phyloP scores from a whole-genome alignment of 2,329 filamentous ascomycete genomes.

The Epichloe uncinata region DNA sequence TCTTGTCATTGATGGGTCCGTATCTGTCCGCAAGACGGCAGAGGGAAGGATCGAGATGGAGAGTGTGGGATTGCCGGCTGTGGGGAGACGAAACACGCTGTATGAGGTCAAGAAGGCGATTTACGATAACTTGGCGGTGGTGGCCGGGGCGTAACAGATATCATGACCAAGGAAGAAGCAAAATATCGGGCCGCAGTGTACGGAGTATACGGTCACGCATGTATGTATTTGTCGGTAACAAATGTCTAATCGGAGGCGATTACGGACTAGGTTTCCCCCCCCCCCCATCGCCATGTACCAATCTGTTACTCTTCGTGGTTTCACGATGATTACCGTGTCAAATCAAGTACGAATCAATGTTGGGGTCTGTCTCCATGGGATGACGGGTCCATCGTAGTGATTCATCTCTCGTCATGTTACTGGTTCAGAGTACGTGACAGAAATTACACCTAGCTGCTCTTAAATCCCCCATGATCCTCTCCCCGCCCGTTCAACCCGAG shows the following conservation, averaged over 20 bases:
- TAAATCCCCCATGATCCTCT: background rate
- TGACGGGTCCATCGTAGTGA: too few species aligned
- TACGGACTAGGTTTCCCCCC: too few species aligned
- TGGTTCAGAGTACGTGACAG: background rate
- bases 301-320: too few species aligned
- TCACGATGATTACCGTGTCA: too few species aligned
- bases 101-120: constrained; percentile 82
- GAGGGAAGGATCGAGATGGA: constrained; percentile 85
- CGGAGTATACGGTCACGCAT: too few species aligned
- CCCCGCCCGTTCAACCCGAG: background rate
- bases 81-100: constrained; percentile 49
- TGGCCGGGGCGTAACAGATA: constrained; percentile 48
- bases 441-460: background rate
- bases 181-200: too few species aligned
- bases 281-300: too few species aligned
- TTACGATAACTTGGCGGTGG: constrained; percentile 86
- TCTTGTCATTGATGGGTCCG: constrained; percentile 73
- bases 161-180: too few species aligned
- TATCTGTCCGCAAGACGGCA: constrained; percentile 78
- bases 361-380: too few species aligned
- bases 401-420: background rate
- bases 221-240: too few species aligned
- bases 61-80: constrained; percentile 43
- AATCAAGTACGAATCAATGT: too few species aligned
- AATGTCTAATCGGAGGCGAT: too few species aligned